A percentile compares a stretch with the other conserved stretches of the same genome.
Evolutionary conservation across 164 flowering plant species (phyloP).

Genomic region (Nymphaea thermarum): DNA sequence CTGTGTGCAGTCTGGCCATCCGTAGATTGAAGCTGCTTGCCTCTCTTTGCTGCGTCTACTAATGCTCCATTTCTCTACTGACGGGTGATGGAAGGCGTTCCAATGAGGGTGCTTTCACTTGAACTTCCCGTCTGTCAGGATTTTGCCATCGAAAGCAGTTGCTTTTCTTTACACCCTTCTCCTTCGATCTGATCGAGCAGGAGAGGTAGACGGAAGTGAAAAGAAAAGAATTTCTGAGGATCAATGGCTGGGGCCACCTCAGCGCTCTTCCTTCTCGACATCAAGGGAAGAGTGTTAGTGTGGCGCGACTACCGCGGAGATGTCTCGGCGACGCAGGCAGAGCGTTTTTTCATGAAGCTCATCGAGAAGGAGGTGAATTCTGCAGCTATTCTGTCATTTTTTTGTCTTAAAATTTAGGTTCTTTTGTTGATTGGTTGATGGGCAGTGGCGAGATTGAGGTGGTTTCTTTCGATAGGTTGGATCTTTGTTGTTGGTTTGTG

Average conservation of each 20-base stretch:
- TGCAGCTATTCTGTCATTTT: not conserved
- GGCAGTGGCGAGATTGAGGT: not conserved
- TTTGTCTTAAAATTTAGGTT: not conserved
- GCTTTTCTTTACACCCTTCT: not conserved
- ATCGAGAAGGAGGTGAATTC: constrained; percentile 75
- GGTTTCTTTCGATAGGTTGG: not conserved
- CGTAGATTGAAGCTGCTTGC: too few relatives aligned
- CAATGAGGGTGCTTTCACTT: not conserved
- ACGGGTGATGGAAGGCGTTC: too few relatives aligned
- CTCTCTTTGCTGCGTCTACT: too few relatives aligned
- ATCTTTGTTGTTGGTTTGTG: not conserved
- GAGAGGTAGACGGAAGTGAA: not conserved
- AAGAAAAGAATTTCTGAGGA: not conserved
- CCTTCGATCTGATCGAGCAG: not conserved
- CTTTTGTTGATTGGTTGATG: not conserved
- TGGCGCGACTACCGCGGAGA: constrained; percentile 98
- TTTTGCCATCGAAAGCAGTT: not conserved
- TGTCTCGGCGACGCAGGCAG: constrained; percentile 73
- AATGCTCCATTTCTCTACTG: too few relatives aligned
- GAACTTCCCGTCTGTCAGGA: not conserved
- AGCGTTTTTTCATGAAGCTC: constrained; percentile 86
- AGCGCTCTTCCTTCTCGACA: constrained; percentile 90
- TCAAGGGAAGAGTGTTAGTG: constrained; percentile 87
- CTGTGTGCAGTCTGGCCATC: too few relatives aligned
- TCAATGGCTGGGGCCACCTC: constrained; percentile 90